Evolutionary conservation across 495 filamentous ascomycete genomes (phyloP).

Genomic region (Tuber aestivum): DNA sequence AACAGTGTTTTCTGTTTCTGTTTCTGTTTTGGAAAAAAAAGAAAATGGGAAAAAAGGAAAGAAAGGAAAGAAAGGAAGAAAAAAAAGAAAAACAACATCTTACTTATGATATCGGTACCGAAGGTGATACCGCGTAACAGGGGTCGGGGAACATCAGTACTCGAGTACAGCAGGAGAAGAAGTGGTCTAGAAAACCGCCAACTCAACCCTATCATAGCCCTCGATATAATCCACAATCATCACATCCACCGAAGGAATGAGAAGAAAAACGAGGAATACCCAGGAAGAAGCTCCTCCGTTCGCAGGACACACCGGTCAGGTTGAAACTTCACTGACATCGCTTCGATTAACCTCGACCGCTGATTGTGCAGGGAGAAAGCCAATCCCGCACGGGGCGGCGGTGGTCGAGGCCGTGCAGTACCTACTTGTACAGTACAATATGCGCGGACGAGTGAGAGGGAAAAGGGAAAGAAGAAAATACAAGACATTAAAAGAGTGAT

Average conservation of each 20-base stretch:
- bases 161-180: neutral
- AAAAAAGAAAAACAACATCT: neutral
- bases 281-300: neutral
- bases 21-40: neutral
- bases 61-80: too few relatives aligned
- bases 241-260: neutral
- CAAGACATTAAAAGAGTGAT: neutral
- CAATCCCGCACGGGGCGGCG: conserved; percentile 2
- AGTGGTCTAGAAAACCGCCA: neutral
- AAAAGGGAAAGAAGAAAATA: neutral
- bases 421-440: too few relatives aligned
- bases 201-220: neutral
- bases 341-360: neutral
- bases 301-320: neutral
- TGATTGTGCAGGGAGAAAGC: neutral
- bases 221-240: neutral
- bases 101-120: neutral
- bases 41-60: too few relatives aligned
- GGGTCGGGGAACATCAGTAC: neutral
- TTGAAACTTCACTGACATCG: neutral
- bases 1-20: too few relatives aligned
- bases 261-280: neutral
- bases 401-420: neutral
- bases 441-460: neutral
- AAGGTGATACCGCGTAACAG: neutral